Evolutionary conservation across 768 basidiomycete species (phyloP).

Genomic region (Trametes sanguinea): DNA sequence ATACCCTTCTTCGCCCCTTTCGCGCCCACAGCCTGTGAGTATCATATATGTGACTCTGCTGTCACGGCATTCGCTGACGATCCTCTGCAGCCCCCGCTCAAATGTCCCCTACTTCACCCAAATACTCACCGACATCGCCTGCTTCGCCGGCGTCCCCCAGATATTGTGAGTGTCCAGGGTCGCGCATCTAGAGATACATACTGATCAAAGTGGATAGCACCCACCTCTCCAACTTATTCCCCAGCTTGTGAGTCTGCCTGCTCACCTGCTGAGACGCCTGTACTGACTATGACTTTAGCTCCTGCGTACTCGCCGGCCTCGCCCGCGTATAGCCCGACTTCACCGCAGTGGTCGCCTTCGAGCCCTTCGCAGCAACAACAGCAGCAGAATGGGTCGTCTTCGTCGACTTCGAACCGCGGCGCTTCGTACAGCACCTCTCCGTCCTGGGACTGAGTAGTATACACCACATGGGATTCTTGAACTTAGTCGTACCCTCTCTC

Average conservation of each 20-base stretch:
- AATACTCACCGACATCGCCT: constrained; percentile 95
- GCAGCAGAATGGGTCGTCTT: constrained; percentile 39
- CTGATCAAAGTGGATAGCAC: constrained; percentile 48
- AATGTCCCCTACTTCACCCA: constrained; percentile 87
- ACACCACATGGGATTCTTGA: constrained; percentile 24
- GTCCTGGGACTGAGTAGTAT: constrained; percentile 48
- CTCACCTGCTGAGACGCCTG: not conserved
- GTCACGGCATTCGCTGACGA: constrained; percentile 16
- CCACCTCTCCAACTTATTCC: constrained; percentile 85
- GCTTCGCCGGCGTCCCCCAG: constrained; percentile 90
- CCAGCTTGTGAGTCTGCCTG: constrained; percentile 69
- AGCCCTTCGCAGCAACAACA: constrained; percentile 63
- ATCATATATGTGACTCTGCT: not conserved
- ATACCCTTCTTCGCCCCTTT: constrained; percentile 2
- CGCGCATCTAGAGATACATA: not conserved
- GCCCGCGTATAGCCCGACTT: constrained; percentile 84
- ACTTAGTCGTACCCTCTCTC: constrained; percentile 17
- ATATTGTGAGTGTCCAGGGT: constrained; percentile 63
- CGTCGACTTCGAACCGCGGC: constrained; percentile 36
- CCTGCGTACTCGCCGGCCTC: constrained; percentile 86
- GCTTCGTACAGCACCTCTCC: constrained; percentile 51
- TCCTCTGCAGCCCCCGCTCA: constrained; percentile 63
- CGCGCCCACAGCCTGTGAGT: constrained; percentile 61
- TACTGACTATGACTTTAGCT: constrained; percentile 42
- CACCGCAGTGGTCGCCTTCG: constrained; percentile 81